Conservation (phyloP, 1,284 basidiomycete genomes). For the Pseudomicrostroma phylloplanum region DNA sequence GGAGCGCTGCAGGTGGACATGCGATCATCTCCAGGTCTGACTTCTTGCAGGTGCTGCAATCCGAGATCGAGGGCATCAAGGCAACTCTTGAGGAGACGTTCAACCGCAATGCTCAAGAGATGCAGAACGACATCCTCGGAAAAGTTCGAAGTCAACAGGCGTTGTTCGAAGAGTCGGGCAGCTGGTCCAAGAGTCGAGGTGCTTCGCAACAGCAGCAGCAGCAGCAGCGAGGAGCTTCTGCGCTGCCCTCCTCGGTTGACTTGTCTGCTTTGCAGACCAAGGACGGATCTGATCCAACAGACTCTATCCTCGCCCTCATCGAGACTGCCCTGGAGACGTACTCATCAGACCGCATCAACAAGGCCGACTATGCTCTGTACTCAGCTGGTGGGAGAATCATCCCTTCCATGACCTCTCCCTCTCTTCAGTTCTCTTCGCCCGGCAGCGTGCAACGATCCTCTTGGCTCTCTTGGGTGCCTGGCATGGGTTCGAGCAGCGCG, state of each 20-base stretch:
- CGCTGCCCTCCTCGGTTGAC: slow-evolving; percentile 52
- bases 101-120: slow-evolving; percentile 35
- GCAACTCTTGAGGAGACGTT: slow-evolving; percentile 36
- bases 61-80: slow-evolving; percentile 46
- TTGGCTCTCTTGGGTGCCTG: slow-evolving; percentile 3
- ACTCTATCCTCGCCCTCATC: slow-evolving; percentile 62
- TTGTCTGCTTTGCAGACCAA: slow-evolving; percentile 1
- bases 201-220: background rate
- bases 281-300: slow-evolving; percentile 44
- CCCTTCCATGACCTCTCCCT: slow-evolving; percentile 64
- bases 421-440: slow-evolving; percentile 1
- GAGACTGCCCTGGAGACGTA: slow-evolving; percentile 61
- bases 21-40: slow-evolving; percentile 36
- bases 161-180: slow-evolving; percentile 33
- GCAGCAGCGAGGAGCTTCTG: slow-evolving; percentile 55
- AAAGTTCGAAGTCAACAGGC: slow-evolving; percentile 32
- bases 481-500: background rate
- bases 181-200: slow-evolving; percentile 14
- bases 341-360: slow-evolving; percentile 71
- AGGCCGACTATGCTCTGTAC: slow-evolving; percentile 76
- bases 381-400: slow-evolving; percentile 74
- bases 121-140: slow-evolving; percentile 28
- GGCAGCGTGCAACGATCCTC: background rate
- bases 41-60: slow-evolving; percentile 43
- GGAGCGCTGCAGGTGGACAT: background rate